Base-by-base conservation (phyloP, 352 stramenopile species). In the Pythium dissimile region DNA sequence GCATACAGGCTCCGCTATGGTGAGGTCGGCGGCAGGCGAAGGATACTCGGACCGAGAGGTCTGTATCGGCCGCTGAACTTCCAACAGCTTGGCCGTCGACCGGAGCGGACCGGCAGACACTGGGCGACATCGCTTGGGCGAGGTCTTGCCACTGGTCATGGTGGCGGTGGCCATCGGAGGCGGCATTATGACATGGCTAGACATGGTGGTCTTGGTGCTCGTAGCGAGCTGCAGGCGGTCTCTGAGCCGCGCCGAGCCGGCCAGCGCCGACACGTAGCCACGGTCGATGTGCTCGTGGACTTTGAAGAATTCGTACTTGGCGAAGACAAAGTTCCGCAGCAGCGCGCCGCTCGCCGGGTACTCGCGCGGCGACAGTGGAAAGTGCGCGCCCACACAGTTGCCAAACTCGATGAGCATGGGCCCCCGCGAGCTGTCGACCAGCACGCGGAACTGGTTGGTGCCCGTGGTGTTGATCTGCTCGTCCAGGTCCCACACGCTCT, bases 371-470 rank as follows among this genome's bases (percentile, higher is more conserved):
- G 51, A 48, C 18, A 92, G 54, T 38, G 63, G 45, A 43, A 94
- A 94, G 69, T 94, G 84, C 0, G 69, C 59, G 9, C 84, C 83
- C 0, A 91, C 52, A 48, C 77, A 81, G 58, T 94, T 92, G 62
- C 84, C 79, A 67, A 92, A 94, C 54, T 92, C 84, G 6, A 92
- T 52, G n/a, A 94, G 43, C 75, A 92, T 80, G 0, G 84, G 84
- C 0, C 84, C 84, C 0, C 82, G 76, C 54, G 48, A 76, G 46
- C 80, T 92, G 59, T 94, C 84, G 16, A 90, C 60, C 9, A 92
- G 69, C n/a, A 94, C 82, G n/a, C 62, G 66, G 56, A 90, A 92
- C 52, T 75, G 77, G 63, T 94, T 94, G 27, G 62, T 69, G 16
- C 84, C 67, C 8, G 84, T 94, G 54, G 71, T 78, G 42, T 70